These are phyloP conservation scores for Globomyces pollinis-pini DNA, from an alignment of 192 early-diverging fungal genomes.

Conservation along the genomic window DNA sequence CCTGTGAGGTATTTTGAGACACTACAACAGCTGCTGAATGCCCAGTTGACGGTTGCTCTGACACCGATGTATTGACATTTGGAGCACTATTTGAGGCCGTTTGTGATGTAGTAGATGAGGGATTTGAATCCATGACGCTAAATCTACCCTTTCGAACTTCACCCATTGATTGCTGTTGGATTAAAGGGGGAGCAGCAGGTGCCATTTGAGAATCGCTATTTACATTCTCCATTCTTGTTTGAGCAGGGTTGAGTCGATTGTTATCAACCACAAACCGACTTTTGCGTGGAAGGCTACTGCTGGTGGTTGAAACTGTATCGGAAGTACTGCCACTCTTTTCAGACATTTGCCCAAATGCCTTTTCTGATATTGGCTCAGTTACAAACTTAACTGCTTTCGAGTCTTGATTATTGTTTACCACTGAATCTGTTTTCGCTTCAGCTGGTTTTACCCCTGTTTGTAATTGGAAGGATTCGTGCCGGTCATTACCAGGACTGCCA, in stretches of 20 bases:
- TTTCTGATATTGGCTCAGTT: background rate
- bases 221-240: no score
- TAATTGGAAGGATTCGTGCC: background rate
- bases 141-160: slow-evolving; percentile 71
- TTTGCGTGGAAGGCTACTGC: background rate
- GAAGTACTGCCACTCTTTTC: background rate
- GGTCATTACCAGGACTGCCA: background rate
- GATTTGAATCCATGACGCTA: slow-evolving; percentile 43
- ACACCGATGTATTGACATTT: slow-evolving; percentile 9
- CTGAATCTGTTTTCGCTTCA: background rate
- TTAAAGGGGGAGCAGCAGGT: slow-evolving; percentile 3
- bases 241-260: no score
- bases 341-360: background rate
- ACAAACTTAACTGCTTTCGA: background rate
- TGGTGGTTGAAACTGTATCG: background rate
- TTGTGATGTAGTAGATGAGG: slow-evolving; percentile 8
- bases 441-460: background rate
- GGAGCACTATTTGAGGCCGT: slow-evolving; percentile 11
- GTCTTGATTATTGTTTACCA: no score
- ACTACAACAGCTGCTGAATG: background rate
- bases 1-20: background rate
- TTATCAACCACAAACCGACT: slow-evolving; percentile 9
- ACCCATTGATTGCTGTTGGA: background rate
- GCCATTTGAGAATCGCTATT: slow-evolving; percentile 6
- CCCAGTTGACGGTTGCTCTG: background rate